Percentiles rank a stretch among this genome's conserved stretches.
phyloP scores from a whole-genome alignment of 768 basidiomycete genomes.

The Lactarius vividus region DNA sequence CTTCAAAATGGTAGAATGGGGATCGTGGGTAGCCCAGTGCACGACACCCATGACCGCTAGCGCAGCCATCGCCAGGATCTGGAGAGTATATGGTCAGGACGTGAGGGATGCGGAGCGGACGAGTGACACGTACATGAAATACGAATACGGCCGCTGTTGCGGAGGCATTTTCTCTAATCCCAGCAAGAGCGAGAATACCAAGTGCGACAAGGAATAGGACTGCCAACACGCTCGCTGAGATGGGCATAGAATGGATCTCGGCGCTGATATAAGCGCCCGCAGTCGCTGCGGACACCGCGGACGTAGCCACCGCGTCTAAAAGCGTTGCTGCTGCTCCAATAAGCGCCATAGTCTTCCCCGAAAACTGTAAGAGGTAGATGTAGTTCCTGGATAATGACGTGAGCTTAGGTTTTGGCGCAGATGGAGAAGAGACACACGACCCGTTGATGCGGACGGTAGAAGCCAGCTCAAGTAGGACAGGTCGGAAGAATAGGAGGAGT shows the following conservation, averaged over 20 bases:
- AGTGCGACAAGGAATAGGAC: conserved; percentile 23
- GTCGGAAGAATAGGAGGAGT: conserved; percentile 26
- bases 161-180: conserved; percentile 25
- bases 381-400: conserved; percentile 10
- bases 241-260: conserved; percentile 22
- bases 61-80: conserved; percentile 23
- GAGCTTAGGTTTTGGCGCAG: not conserved
- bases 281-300: conserved; percentile 27
- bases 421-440: conserved; percentile 14
- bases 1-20: conserved; percentile 21
- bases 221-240: conserved; percentile 18
- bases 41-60: conserved; percentile 18
- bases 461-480: conserved; percentile 20
- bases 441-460: conserved; percentile 22
- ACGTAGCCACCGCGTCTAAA: conserved; percentile 25
- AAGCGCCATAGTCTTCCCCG: conserved; percentile 22
- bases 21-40: conserved; percentile 24
- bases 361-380: conserved; percentile 20
- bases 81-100: not conserved
- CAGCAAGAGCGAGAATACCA: conserved; percentile 24
- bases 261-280: conserved; percentile 27
- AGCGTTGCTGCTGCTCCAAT: conserved; percentile 26
- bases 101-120: not conserved
- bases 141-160: conserved; percentile 23
- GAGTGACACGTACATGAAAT: conserved; percentile 20